These are phyloP conservation scores for Paulownia fortunei DNA, from an alignment of 257 asterid species.

Conservation along the genomic window DNA sequence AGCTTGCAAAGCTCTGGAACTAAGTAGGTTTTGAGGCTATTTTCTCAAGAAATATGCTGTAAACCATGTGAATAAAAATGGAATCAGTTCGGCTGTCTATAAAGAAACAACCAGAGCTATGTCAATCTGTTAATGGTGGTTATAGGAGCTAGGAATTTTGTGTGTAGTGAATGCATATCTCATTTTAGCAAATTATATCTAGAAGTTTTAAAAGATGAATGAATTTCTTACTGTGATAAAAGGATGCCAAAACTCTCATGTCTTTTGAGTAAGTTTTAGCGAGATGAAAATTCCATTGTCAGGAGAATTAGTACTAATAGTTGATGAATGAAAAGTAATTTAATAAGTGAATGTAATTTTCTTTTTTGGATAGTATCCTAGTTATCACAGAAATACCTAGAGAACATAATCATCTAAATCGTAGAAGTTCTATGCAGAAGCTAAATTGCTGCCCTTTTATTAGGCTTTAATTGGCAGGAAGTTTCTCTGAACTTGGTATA, in stretches of 20 bases:
- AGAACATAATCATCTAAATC: neutral
- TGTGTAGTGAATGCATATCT: neutral
- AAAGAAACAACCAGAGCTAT: neutral
- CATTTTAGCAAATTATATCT: neutral
- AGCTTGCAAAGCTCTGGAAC: neutral
- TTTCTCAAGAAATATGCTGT: neutral
- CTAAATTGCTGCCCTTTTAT: neutral
- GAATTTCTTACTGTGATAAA: neutral
- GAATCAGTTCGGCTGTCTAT: neutral
- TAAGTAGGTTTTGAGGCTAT: too few relatives aligned
- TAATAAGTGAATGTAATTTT: neutral
- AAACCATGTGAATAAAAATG: neutral
- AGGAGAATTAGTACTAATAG: neutral
- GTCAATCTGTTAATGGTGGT: neutral
- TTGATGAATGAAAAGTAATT: neutral
- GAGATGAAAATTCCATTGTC: neutral
- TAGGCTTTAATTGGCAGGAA: neutral
- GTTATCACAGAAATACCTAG: neutral
- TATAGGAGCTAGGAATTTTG: neutral
- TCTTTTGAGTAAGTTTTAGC: neutral
- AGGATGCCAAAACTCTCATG: neutral
- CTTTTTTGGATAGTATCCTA: neutral
- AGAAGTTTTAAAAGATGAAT: neutral
- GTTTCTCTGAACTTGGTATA: neutral
- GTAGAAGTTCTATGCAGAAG: neutral